phyloP scores from a whole-genome alignment of 2,329 filamentous ascomycete species.

The Fusarium citri region DNA sequence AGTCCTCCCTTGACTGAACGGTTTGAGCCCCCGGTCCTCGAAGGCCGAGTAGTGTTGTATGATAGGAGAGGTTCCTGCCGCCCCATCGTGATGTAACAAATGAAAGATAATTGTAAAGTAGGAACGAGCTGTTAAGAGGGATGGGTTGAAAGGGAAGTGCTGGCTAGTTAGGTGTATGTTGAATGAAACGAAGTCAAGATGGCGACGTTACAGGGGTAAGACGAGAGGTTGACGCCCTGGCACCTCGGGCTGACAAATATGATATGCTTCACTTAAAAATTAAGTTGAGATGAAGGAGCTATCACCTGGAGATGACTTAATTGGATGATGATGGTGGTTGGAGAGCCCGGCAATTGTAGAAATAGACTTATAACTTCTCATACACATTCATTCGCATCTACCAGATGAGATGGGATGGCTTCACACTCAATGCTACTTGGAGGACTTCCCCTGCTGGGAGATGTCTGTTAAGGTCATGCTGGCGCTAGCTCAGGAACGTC shows the following conservation, averaged over 20 bases:
- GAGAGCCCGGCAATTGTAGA: not conserved
- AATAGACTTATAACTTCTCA: not conserved
- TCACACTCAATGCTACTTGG: conserved; percentile 1
- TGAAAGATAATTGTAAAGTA: not conserved
- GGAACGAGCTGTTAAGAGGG: not conserved
- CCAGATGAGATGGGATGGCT: not conserved
- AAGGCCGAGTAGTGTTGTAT: conserved; percentile 28
- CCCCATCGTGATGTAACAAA: conserved; percentile 31
- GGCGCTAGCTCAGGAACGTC: not conserved
- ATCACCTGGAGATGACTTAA: not conserved
- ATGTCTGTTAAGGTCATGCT: conserved; percentile 2
- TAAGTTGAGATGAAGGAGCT: not conserved
- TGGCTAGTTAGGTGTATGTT: not conserved
- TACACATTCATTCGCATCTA: not conserved
- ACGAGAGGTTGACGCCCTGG: conserved; percentile 17
- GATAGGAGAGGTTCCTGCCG: conserved; percentile 39
- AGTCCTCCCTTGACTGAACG: conserved; percentile 35
- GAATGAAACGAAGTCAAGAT: conserved; percentile 9
- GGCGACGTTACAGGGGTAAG: conserved; percentile 27
- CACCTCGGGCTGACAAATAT: conserved; percentile 33
- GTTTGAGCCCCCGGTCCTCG: conserved; percentile 29
- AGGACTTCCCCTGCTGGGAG: not conserved
- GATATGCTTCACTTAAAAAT: not conserved
- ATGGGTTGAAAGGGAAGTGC: not conserved
- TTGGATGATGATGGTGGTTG: no score